phyloP scores from a whole-genome alignment of 176 grass and related monocot species.

The Triticum aestivum region DNA sequence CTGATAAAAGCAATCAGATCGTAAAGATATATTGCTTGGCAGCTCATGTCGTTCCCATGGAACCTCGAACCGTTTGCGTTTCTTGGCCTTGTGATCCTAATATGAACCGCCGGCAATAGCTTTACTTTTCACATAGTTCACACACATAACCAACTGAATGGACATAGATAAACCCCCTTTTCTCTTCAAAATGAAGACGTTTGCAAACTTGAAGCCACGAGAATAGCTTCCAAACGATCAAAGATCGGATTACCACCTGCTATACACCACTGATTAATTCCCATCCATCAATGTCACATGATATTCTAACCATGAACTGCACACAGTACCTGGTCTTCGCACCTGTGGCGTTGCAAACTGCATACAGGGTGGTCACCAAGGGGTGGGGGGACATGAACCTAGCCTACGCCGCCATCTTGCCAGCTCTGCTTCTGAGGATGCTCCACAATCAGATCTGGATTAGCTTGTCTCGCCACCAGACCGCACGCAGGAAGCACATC shows the following conservation, averaged over 20 bases:
- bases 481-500: conserved; percentile 69
- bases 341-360: conserved; percentile 44
- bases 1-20: not conserved
- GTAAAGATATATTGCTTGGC: not conserved
- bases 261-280: not conserved
- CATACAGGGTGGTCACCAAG: conserved; percentile 40
- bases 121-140: not conserved
- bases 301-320: not conserved
- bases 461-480: conserved; percentile 67
- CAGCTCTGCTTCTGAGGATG: conserved; percentile 61
- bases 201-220: not conserved
- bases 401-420: conserved; percentile 33
- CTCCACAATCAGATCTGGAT: conserved; percentile 86
- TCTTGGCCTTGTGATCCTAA: not conserved
- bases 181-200: not conserved
- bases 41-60: not conserved
- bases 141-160: not conserved
- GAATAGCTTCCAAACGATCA: not conserved
- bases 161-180: not conserved
- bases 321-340: conserved; percentile 66
- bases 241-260: not conserved
- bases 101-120: not conserved
- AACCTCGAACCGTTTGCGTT: not conserved
- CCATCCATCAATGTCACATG: not conserved
- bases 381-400: conserved; percentile 39